Conservation (phyloP, 2,329 filamentous ascomycete genomes). For the Magnaporthiopsis poae region DNA sequence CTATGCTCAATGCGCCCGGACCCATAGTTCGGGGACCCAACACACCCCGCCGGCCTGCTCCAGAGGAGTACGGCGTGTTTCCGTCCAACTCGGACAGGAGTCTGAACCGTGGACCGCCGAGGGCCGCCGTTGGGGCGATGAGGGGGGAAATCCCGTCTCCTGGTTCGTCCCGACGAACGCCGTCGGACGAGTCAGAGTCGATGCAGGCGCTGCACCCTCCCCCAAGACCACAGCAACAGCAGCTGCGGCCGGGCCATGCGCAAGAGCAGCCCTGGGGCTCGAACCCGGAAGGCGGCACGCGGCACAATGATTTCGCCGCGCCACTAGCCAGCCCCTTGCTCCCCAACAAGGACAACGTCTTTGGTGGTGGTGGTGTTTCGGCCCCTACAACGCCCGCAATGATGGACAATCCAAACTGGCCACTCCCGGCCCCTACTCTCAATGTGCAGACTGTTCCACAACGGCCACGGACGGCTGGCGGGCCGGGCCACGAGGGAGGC, state of each 20-base stretch:
- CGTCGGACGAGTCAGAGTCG: neutral
- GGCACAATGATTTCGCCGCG: conserved; percentile 1
- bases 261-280: conserved; percentile 1
- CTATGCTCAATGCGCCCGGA: neutral
- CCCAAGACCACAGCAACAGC: conserved; percentile 3
- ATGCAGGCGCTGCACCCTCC: neutral
- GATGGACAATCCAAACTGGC: conserved; percentile 13
- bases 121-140: neutral
- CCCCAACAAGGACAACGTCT: neutral
- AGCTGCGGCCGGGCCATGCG: neutral
- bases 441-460: neutral
- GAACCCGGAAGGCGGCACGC: neutral
- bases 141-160: neutral
- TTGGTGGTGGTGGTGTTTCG: neutral
- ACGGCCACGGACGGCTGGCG: conserved; percentile 3
- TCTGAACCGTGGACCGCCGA: conserved; percentile 1
- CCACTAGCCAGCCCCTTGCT: conserved; percentile 5
- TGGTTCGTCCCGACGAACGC: neutral
- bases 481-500: neutral
- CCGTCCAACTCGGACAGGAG: conserved; percentile 5
- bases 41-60: neutral
- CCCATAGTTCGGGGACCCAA: neutral
- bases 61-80: conserved; percentile 4
- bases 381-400: conserved; percentile 10
- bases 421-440: conserved; percentile 10